These are phyloP conservation scores for Botrytis paeoniae DNA, from an alignment of 2,329 filamentous ascomycete species.

Conservation along the genomic window DNA sequence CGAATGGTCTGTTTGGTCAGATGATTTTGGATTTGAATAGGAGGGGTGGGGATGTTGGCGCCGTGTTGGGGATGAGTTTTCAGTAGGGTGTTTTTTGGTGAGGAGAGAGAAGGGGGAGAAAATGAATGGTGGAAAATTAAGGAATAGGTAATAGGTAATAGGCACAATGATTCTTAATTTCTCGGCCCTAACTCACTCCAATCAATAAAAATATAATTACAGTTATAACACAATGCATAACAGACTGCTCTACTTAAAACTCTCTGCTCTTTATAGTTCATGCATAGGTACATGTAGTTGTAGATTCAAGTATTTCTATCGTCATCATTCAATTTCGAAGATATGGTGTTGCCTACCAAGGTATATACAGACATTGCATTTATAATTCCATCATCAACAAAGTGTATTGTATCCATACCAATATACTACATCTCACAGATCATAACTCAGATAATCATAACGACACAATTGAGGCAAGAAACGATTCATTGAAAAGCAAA, in stretches of 20 bases:
- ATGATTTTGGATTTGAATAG: conserved; percentile 72
- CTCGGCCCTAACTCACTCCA: background rate
- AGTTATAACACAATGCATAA: background rate
- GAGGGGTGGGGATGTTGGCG: conserved; percentile 59
- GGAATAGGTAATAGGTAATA: background rate
- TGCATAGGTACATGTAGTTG: too few species aligned
- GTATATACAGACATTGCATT: background rate
- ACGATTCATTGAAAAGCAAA: background rate
- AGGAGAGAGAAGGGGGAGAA: background rate
- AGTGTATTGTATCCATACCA: background rate
- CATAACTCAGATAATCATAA: background rate
- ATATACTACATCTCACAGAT: background rate
- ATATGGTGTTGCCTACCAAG: too few species aligned
- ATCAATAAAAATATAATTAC: background rate
- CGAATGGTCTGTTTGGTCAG: conserved; percentile 83
- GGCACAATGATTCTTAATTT: background rate
- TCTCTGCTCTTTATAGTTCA: too few species aligned
- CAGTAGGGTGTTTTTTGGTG: conserved; percentile 36
- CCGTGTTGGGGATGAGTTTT: conserved; percentile 51
- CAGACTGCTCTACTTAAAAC: background rate
- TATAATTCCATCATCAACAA: background rate
- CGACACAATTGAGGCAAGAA: background rate
- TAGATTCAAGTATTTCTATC: background rate
- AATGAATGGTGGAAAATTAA: background rate
- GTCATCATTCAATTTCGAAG: background rate